phyloP scores from a whole-genome alignment of 2,329 filamentous ascomycete genomes.

The Nigrospora osmanthi region DNA sequence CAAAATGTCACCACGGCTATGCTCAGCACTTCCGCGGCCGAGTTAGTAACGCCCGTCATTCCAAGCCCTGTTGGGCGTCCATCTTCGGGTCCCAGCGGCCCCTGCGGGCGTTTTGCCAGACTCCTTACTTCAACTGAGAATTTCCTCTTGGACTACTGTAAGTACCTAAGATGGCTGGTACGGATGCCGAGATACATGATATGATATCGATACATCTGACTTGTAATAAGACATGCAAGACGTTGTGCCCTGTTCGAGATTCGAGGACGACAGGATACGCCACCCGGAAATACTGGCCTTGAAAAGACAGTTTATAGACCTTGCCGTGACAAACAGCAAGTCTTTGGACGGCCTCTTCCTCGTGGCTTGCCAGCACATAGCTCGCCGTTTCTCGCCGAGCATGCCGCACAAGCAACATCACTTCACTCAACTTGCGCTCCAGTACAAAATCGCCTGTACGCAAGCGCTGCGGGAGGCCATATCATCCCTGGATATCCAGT shows the following conservation, averaged over 20 bases:
- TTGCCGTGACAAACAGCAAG: not conserved
- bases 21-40: not conserved
- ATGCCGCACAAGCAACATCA: not conserved
- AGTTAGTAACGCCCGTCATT: not conserved
- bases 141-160: not conserved
- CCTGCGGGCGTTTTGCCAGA: not conserved
- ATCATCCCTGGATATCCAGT: not conserved
- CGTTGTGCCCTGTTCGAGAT: not conserved
- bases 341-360: not conserved
- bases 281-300: not conserved
- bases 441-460: not conserved
- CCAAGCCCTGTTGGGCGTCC: not conserved
- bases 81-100: not conserved
- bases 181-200: no score
- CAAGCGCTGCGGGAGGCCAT: not conserved
- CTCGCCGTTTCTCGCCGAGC: not conserved
- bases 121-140: not conserved
- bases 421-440: not conserved
- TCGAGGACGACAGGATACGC: not conserved
- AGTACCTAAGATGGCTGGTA: not conserved
- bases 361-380: not conserved
- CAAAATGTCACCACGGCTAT: not conserved
- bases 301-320: not conserved
- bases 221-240: not conserved
- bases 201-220: no score